Evolutionary conservation across 2,329 filamentous ascomycete genomes (phyloP), one percentile per base, ranked within the genome.

Genomic region (Apiospora arundinis): DNA sequence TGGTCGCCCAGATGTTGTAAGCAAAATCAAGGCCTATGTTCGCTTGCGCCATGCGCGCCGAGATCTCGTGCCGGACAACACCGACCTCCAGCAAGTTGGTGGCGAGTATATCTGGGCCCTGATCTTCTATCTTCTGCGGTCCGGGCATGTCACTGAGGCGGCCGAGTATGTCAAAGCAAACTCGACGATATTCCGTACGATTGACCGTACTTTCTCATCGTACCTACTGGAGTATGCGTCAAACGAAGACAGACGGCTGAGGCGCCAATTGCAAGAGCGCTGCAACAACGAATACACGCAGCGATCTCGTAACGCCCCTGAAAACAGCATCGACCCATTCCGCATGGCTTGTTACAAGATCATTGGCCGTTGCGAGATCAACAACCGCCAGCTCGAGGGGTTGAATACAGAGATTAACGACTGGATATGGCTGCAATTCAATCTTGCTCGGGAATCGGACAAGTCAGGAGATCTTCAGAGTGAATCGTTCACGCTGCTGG

Each of bases 301-400:
- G 80, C 92, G 95, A 65, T 89, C 92, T 37, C 92, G 94, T 74
- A 94, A 97, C 77, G 93, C 93, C 0, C 93, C 94, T 0, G 93
- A 96, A 72, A 92, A 95, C 79, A 93, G 93, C 1, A 91, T 97
- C 74, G 96, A 99, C 80, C 96, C 96, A 37, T 99, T 97, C 84
- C 92, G 95, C 70, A 95, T 97, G 91, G 95, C 95, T 67, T 98
- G 96, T 81, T 98, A 98, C 87, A 98, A 99, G 86, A 92, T 99
- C 73, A 92, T 99, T 76, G 96, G 97, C 65, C 94, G 91, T 65
- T 92, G 91, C 76, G 91, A 92, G 77, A 83, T 93, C 37, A 85
- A 84, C 78, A 91, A 91, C 81, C 88, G 91, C 74, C 90, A 87
- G 75, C 81, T 92, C 42, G 90, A 91, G 32, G 88, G 88, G 65